Percentiles rank a stretch among this genome's conserved stretches.
These are phyloP conservation scores for Leccinum broughii DNA, from an alignment of 768 basidiomycete genomes.

Conservation along the genomic window DNA sequence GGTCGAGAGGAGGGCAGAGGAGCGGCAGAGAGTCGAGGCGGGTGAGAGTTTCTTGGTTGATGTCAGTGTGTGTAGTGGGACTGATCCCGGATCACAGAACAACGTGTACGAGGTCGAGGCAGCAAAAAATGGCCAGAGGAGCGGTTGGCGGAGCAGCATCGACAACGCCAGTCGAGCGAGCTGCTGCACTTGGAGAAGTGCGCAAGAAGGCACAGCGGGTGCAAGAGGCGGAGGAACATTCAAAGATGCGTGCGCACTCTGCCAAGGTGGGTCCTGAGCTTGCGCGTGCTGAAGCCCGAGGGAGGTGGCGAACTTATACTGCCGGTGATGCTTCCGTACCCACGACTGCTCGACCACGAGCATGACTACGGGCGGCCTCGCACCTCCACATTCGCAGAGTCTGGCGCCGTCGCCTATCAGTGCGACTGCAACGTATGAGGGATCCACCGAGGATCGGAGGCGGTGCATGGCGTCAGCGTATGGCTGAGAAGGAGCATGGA, in stretches of 20 bases:
- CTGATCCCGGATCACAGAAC: too few species aligned
- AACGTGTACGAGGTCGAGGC: too few species aligned
- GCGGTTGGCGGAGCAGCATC: conserved; percentile 37
- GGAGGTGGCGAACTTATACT: conserved; percentile 5
- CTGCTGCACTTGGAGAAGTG: conserved; percentile 52
- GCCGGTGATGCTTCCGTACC: conserved; percentile 23
- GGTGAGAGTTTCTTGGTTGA: too few species aligned
- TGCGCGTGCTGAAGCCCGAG: conserved; percentile 21
- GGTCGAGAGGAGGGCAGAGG: too few species aligned
- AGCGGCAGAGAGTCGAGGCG: too few species aligned
- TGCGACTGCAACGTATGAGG: neutral
- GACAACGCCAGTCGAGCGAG: conserved; percentile 45
- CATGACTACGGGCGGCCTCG: neutral
- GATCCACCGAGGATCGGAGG: conserved; percentile 9
- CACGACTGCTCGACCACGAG: neutral
- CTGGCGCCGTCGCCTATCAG: conserved; percentile 40
- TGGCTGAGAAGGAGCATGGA: neutral
- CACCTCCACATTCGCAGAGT: conserved; percentile 56
- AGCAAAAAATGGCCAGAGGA: too few species aligned
- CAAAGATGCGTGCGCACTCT: conserved; percentile 33
- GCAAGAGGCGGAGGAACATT: conserved; percentile 63
- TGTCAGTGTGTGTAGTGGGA: too few species aligned
- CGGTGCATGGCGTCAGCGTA: conserved; percentile 61
- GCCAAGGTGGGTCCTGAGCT: conserved; percentile 24
- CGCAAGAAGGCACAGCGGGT: conserved; percentile 64